These are phyloP conservation scores for Lactarius pseudohatsudake DNA, from an alignment of 768 basidiomycete genomes.

Conservation along the genomic window DNA sequence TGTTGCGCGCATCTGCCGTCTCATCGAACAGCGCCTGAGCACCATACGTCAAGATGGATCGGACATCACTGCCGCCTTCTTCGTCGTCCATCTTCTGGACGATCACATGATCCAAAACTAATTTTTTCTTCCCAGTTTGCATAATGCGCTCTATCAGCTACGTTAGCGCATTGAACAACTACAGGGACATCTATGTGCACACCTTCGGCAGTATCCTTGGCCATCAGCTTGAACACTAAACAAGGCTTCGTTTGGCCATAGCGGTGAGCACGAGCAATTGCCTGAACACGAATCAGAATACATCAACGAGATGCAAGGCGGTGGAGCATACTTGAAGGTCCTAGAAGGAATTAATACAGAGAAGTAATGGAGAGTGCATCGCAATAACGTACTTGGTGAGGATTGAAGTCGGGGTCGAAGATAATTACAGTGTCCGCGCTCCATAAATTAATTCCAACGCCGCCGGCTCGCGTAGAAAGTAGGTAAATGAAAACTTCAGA, in stretches of 20 bases:
- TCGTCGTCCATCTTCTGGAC: constrained; percentile 94
- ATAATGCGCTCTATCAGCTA: constrained; percentile 74
- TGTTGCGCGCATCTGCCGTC: constrained; percentile 57
- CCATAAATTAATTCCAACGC: constrained; percentile 49
- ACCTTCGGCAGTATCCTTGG: constrained; percentile 93
- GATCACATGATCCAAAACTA: constrained; percentile 91
- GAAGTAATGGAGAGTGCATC: not conserved
- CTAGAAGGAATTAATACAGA: constrained; percentile 38
- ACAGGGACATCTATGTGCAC: constrained; percentile 9
- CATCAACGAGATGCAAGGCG: constrained; percentile 4
- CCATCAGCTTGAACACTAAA: constrained; percentile 94
- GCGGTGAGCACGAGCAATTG: constrained; percentile 91
- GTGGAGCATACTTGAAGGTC: constrained; percentile 76
- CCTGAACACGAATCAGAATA: constrained; percentile 45
- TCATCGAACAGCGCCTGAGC: constrained; percentile 83
- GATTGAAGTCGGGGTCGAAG: constrained; percentile 97
- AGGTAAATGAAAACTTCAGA: constrained; percentile 92
- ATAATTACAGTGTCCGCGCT: constrained; percentile 88
- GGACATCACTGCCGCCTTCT: constrained; percentile 72
- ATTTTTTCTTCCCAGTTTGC: constrained; percentile 92
- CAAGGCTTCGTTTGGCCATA: constrained; percentile 95
- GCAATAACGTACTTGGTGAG: constrained; percentile 70
- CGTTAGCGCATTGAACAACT: not conserved
- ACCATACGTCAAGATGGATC: constrained; percentile 86
- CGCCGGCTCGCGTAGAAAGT: constrained; percentile 77